These are phyloP conservation scores for Cladosporium velox DNA, from an alignment of 2,329 filamentous ascomycete species.

Conservation along the genomic window DNA sequence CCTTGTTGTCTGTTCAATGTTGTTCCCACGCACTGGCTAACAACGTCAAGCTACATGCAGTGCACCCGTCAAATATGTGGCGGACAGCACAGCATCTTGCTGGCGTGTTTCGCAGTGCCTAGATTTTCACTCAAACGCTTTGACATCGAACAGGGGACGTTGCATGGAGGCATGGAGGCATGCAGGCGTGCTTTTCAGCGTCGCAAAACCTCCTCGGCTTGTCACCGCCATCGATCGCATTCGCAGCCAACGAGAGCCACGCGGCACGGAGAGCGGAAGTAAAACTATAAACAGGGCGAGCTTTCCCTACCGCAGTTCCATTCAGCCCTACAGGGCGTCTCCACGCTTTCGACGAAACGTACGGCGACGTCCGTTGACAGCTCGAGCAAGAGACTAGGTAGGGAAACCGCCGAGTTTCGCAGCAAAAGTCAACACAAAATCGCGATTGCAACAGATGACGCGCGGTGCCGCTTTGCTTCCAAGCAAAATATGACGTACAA, in stretches of 20 bases:
- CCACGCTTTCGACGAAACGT: neutral
- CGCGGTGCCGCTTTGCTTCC: slow-evolving; percentile 8
- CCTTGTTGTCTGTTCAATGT: neutral
- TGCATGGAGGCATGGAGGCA: neutral
- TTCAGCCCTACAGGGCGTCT: slow-evolving; percentile 14
- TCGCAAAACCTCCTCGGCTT: neutral
- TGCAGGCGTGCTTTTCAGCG: neutral
- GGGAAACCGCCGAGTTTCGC: neutral
- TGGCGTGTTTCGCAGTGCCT: neutral
- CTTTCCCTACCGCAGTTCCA: neutral
- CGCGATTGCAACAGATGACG: slow-evolving; percentile 7
- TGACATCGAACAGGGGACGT: neutral
- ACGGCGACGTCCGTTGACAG: slow-evolving; percentile 7
- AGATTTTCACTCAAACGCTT: neutral
- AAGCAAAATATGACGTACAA: slow-evolving; percentile 19
- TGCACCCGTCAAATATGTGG: neutral
- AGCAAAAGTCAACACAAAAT: neutral
- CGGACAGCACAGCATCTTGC: neutral
- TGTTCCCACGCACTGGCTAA: neutral
- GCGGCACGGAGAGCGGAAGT: neutral
- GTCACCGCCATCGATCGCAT: neutral
- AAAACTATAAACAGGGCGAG: neutral
- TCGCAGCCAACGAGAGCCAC: neutral
- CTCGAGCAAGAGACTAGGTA: neutral
- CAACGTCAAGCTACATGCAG: neutral